A percentile compares a stretch with the other conserved stretches of the same genome.
These are phyloP conservation scores for Lecanicillium sp. DNA, from an alignment of 2,329 filamentous ascomycete species.

Conservation along the genomic window DNA sequence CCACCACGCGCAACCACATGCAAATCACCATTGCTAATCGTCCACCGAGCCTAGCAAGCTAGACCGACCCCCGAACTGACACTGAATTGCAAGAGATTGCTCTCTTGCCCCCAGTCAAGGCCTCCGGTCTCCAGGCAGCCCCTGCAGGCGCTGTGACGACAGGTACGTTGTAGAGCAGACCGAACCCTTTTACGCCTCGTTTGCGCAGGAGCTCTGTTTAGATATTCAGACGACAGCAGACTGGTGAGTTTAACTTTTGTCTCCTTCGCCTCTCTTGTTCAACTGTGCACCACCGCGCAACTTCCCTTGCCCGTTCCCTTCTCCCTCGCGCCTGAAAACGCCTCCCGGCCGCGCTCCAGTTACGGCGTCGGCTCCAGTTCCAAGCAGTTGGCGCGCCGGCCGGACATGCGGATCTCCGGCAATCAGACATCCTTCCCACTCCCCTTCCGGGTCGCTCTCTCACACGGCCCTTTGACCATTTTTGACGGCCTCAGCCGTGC, in stretches of 20 bases:
- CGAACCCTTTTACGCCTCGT: too few relatives aligned
- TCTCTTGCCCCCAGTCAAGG: slow-evolving; percentile 1
- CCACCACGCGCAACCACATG: slow-evolving; percentile 1
- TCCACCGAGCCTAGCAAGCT: neutral
- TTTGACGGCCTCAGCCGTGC: neutral
- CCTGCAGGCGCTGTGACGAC: too few relatives aligned
- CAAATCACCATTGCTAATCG: slow-evolving; percentile 1
- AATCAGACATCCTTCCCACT: neutral
- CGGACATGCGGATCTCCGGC: neutral
- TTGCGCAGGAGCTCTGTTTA: too few relatives aligned
- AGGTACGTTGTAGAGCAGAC: too few relatives aligned
- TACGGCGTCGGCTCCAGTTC: neutral
- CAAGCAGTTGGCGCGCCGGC: neutral
- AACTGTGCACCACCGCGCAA: too few relatives aligned
- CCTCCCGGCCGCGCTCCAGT: neutral
- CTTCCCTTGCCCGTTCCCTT: neutral
- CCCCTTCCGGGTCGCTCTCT: too few relatives aligned
- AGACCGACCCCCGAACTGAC: too few relatives aligned
- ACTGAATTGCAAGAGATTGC: too few relatives aligned
- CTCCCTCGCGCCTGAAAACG: too few relatives aligned
- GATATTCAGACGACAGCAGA: too few relatives aligned
- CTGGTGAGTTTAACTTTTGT: too few relatives aligned
- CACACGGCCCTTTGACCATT: neutral
- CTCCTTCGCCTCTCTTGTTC: too few relatives aligned
- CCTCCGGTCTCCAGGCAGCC: slow-evolving; percentile 1